phyloP scores from a whole-genome alignment of 306 rosid species.

The Casuarina cunninghamiana region DNA sequence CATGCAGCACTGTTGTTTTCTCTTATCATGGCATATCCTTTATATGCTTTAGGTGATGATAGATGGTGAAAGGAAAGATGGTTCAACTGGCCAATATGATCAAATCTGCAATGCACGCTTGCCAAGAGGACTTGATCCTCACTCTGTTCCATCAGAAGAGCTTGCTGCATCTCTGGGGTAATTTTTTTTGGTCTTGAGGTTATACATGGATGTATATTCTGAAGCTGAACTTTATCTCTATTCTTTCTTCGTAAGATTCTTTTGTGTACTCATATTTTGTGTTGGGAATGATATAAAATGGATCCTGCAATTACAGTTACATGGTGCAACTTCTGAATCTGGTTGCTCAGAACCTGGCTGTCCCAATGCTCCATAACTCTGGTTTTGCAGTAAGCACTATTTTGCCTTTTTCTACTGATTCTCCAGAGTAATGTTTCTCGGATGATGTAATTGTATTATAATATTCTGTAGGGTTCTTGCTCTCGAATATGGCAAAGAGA shows the following conservation, averaged over 20 bases:
- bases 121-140: constrained; percentile 92
- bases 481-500: constrained; percentile 98
- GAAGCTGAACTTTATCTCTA: constrained; percentile 10
- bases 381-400: constrained; percentile 88
- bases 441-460: constrained; percentile 7
- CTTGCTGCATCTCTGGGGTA: constrained; percentile 97
- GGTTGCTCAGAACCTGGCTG: constrained; percentile 81
- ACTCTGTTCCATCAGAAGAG: constrained; percentile 88
- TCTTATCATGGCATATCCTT: constrained; percentile 6
- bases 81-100: constrained; percentile 63
- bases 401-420: constrained; percentile 11
- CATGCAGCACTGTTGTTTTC: constrained; percentile 9
- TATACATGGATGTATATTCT: constrained; percentile 16
- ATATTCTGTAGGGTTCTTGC: constrained; percentile 74
- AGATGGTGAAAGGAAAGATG: constrained; percentile 65
- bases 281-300: not conserved
- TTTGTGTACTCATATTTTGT: constrained; percentile 9
- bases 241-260: constrained; percentile 25
- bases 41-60: constrained; percentile 52
- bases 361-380: constrained; percentile 94
- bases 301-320: constrained; percentile 32
- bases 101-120: constrained; percentile 89
- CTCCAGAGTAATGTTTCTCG: not conserved
- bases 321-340: constrained; percentile 95
- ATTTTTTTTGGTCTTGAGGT: constrained; percentile 20